Percentiles rank a stretch among this genome's conserved stretches.
phyloP scores from a whole-genome alignment of 2,329 filamentous ascomycete species.

The Didymosphaeria variabile region DNA sequence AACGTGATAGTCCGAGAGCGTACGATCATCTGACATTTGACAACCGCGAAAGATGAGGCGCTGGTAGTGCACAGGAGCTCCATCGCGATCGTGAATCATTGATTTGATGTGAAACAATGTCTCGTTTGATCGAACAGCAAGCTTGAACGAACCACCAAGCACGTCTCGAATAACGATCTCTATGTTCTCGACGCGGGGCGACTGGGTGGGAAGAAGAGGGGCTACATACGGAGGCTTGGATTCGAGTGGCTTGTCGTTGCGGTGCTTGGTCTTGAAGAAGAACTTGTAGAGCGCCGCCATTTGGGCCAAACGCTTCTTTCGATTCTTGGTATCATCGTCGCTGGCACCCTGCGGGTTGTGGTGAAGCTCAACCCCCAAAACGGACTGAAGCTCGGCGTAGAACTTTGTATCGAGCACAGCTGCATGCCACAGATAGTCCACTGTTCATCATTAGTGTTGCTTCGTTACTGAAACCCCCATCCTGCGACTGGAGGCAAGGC shows the following conservation, averaged over 20 bases:
- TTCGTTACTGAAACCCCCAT: not conserved
- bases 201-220: not conserved
- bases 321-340: not conserved
- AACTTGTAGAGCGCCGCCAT: conserved; percentile 1
- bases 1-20: not conserved
- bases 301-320: not conserved
- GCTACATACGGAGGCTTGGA: not conserved
- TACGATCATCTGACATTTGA: not conserved
- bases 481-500: not conserved
- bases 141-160: not conserved
- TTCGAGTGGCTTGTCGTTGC: not conserved
- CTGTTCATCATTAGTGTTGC: not conserved
- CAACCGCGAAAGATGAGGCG: not conserved
- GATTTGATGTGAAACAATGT: not conserved
- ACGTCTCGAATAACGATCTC: not conserved
- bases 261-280: not conserved
- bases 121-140: not conserved
- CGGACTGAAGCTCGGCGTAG: conserved; percentile 1
- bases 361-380: not conserved
- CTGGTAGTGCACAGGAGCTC: not conserved
- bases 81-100: not conserved
- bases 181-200: not conserved
- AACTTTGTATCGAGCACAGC: conserved; percentile 12
- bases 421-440: conserved; percentile 12
- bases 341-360: conserved; percentile 9